Percentiles rank a stretch among this genome's conserved stretches.
These are phyloP conservation scores for Russula foetens DNA, from an alignment of 768 basidiomycete genomes.

Conservation along the genomic window DNA sequence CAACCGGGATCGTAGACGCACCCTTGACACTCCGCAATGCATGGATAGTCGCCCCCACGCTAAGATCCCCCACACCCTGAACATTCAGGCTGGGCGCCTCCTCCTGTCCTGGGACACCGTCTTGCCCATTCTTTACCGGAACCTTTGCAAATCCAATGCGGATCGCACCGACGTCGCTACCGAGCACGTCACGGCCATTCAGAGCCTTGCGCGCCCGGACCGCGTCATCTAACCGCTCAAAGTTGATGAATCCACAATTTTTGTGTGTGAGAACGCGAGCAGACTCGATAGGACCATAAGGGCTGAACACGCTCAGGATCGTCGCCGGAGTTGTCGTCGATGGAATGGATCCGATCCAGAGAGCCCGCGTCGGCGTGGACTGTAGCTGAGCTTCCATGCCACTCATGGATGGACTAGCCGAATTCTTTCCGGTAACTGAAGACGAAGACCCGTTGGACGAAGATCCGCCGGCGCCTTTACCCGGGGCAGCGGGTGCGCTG, in stretches of 20 bases:
- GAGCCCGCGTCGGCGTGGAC: constrained; percentile 85
- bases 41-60: constrained; percentile 83
- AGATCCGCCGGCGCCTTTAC: constrained; percentile 59
- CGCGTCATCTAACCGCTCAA: constrained; percentile 95
- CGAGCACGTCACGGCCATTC: constrained; percentile 92
- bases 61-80: constrained; percentile 77
- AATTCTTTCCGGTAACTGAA: constrained; percentile 38
- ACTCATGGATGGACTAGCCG: constrained; percentile 45
- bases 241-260: constrained; percentile 96
- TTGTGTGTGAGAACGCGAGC: constrained; percentile 95
- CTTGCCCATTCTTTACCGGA: constrained; percentile 80
- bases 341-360: constrained; percentile 98
- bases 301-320: constrained; percentile 92
- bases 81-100: constrained; percentile 60
- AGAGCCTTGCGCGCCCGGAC: constrained; percentile 92
- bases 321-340: constrained; percentile 91
- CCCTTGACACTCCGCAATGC: constrained; percentile 84
- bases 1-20: constrained; percentile 84
- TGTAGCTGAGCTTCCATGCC: constrained; percentile 82
- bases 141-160: constrained; percentile 97
- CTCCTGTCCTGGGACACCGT: constrained; percentile 51
- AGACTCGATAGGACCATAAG: constrained; percentile 96
- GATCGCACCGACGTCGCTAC: constrained; percentile 93
- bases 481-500: constrained; percentile 86
- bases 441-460: constrained; percentile 62